Evolutionary conservation across 23 red algal genomes (phyloP).

Genomic region (Gracilaria domingensis): DNA sequence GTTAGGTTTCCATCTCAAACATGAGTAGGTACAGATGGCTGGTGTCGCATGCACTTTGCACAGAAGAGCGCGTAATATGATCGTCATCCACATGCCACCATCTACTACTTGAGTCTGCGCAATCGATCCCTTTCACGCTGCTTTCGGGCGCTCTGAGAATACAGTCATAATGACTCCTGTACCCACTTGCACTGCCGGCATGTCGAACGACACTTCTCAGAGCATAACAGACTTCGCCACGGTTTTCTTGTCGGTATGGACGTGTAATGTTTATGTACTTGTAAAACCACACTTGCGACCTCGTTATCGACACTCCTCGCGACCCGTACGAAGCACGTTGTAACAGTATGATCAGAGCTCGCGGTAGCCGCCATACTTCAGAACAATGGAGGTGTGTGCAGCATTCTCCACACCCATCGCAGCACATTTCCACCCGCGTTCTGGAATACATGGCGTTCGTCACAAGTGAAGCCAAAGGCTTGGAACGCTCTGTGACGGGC

Average conservation of each 20-base stretch:
- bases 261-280: constrained; percentile 9
- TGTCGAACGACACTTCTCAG: constrained; percentile 58
- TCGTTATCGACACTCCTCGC: constrained; percentile 4
- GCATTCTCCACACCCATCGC: not conserved
- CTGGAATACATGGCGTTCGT: constrained; percentile 21
- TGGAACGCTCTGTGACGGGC: not conserved
- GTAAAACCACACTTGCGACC: constrained; percentile 20
- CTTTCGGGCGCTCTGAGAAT: constrained; percentile 32
- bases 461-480: not conserved
- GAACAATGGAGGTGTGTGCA: constrained; percentile 15
- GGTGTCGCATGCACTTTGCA: not conserved
- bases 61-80: constrained; percentile 7
- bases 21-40: constrained; percentile 26
- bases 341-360: constrained; percentile 32
- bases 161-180: constrained; percentile 50
- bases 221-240: constrained; percentile 31
- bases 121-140: constrained; percentile 11
- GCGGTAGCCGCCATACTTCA: constrained; percentile 40
- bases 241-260: constrained; percentile 8
- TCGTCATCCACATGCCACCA: constrained; percentile 74
- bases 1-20: constrained; percentile 36
- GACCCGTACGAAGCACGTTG: constrained; percentile 44
- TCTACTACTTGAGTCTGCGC: constrained; percentile 5
- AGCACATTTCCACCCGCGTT: constrained; percentile 8
- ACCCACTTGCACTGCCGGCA: constrained; percentile 1